Evolutionary conservation across 2,329 filamentous ascomycete genomes (phyloP).

Genomic region (Mycosphaerella arachidis): DNA sequence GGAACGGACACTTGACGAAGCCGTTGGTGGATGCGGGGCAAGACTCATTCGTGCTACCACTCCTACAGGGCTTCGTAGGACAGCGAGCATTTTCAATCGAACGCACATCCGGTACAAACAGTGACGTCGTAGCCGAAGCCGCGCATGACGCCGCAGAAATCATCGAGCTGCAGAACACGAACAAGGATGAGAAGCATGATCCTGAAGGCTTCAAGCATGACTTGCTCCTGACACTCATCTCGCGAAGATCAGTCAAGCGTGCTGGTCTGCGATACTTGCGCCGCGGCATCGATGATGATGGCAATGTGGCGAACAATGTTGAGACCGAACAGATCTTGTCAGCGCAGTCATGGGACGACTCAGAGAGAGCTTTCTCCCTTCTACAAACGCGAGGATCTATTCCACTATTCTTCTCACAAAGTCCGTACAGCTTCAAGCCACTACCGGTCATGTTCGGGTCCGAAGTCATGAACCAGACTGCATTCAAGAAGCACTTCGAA

Average conservation of each 20-base stretch:
- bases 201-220: slow-evolving; percentile 31
- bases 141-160: slow-evolving; percentile 19
- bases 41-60: slow-evolving; percentile 66
- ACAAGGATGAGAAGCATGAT: slow-evolving; percentile 1
- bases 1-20: slow-evolving; percentile 73
- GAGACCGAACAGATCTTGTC: slow-evolving; percentile 95
- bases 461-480: slow-evolving; percentile 68
- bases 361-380: slow-evolving; percentile 70
- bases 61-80: slow-evolving; percentile 93
- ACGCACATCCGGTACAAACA: slow-evolving; percentile 23
- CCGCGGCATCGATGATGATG: slow-evolving; percentile 84
- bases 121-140: slow-evolving; percentile 26
- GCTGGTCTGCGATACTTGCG: slow-evolving; percentile 87
- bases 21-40: slow-evolving; percentile 72
- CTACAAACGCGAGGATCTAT: slow-evolving; percentile 87
- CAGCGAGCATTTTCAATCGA: slow-evolving; percentile 66
- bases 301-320: slow-evolving; percentile 81
- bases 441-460: slow-evolving; percentile 79
- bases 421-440: slow-evolving; percentile 88
- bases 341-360: slow-evolving; percentile 58
- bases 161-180: slow-evolving; percentile 6
- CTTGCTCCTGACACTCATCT: slow-evolving; percentile 84
- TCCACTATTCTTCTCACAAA: slow-evolving; percentile 91
- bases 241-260: slow-evolving; percentile 78
- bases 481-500: slow-evolving; percentile 75